A percentile compares a stretch with the other conserved stretches of the same genome.
phyloP scores from a whole-genome alignment of 2,329 filamentous ascomycete species.

The Cordyceps tenuipes region DNA sequence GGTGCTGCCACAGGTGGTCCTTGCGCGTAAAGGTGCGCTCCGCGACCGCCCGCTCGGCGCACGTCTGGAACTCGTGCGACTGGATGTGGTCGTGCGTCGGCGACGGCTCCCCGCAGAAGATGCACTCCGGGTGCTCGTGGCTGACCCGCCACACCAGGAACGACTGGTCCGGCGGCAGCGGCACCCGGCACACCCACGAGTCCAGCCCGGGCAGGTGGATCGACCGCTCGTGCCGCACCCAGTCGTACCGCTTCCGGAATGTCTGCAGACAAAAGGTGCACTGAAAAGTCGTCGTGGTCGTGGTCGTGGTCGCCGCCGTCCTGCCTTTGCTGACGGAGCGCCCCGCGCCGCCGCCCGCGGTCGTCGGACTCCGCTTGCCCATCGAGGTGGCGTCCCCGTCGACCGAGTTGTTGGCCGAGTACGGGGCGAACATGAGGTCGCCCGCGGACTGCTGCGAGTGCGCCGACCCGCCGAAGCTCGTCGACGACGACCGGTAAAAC shows the following conservation, averaged over 20 bases:
- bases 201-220: constrained; percentile 36
- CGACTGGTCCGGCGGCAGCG: constrained; percentile 26
- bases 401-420: constrained; percentile 12
- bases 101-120: constrained; percentile 29
- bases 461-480: constrained; percentile 13
- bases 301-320: neutral
- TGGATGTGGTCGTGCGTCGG: constrained; percentile 29
- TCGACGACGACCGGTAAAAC: constrained; percentile 16
- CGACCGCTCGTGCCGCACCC: constrained; percentile 41
- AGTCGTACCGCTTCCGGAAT: constrained; percentile 34
- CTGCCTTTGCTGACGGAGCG: neutral
- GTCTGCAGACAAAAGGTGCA: constrained; percentile 31
- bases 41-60: constrained; percentile 36
- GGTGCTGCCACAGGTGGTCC: constrained; percentile 33
- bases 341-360: neutral
- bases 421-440: neutral
- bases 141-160: constrained; percentile 41
- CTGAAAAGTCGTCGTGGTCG: constrained; percentile 20
- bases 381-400: constrained; percentile 2
- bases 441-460: constrained; percentile 12
- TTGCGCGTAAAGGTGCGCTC: constrained; percentile 37
- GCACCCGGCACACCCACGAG: constrained; percentile 42
- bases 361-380: neutral
- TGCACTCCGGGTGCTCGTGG: constrained; percentile 32
- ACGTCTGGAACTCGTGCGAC: constrained; percentile 36